Percentiles rank a stretch among this genome's conserved stretches.
Evolutionary conservation across 1,284 basidiomycete genomes (phyloP).

Genomic region (Sporisorium scitamineum): DNA sequence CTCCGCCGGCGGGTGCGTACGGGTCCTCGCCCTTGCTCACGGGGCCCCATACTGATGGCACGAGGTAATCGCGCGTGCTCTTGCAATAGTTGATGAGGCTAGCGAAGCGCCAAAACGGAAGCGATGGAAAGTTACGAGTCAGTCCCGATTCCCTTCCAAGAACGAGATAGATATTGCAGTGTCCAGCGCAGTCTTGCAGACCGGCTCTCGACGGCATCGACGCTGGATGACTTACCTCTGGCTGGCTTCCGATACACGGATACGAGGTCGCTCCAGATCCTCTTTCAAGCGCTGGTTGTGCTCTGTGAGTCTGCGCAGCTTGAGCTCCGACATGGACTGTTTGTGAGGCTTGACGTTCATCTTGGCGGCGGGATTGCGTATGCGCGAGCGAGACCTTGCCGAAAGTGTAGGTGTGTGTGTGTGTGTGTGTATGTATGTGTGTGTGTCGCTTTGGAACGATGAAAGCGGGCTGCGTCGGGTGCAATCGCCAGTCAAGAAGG

Average conservation of each 20-base stretch:
- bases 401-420: too few species aligned
- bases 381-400: neutral
- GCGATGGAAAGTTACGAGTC: neutral
- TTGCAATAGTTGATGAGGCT: constrained; percentile 92
- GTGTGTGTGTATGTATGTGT: too few species aligned
- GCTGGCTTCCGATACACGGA: constrained; percentile 90
- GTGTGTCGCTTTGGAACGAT: neutral
- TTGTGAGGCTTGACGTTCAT: constrained; percentile 77
- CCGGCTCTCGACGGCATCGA: neutral
- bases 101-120: neutral
- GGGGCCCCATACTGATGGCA: constrained; percentile 93
- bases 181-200: neutral
- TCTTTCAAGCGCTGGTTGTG: constrained; percentile 91
- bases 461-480: too few species aligned
- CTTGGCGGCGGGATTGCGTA: neutral
- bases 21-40: constrained; percentile 88
- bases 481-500: too few species aligned
- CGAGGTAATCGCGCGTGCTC: constrained; percentile 86
- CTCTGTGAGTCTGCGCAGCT: constrained; percentile 89
- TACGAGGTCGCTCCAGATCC: constrained; percentile 86
- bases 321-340: constrained; percentile 88
- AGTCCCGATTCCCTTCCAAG: neutral
- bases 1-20: constrained; percentile 77
- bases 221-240: constrained; percentile 76
- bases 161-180: neutral